Conservation (phyloP, 768 basidiomycete species). For the Pisolithus orientalis region DNA sequence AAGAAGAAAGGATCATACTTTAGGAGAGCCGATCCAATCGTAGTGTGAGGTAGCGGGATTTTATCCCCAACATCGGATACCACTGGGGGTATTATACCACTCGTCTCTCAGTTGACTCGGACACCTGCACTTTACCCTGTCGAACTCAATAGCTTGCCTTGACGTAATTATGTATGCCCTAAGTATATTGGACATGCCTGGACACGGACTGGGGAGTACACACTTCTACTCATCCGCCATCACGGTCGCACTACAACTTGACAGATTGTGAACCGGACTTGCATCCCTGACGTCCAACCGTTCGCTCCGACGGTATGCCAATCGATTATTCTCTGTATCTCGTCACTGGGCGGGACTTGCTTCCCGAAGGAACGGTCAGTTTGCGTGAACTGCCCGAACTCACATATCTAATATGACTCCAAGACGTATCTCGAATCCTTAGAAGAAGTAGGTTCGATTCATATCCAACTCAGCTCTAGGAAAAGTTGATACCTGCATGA, state of each 20-base stretch:
- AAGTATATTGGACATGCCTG: neutral
- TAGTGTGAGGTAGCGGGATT: neutral
- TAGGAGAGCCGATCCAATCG: neutral
- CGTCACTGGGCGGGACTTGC: conserved; percentile 74
- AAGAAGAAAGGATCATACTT: neutral
- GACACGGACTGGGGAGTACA: neutral
- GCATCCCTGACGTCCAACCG: too few species aligned
- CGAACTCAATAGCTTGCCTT: too few species aligned
- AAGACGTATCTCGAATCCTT: conserved; percentile 68
- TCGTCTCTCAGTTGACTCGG: too few species aligned
- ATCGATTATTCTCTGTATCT: conserved; percentile 76
- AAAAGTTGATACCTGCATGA: neutral
- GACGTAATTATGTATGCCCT: too few species aligned
- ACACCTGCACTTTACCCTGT: too few species aligned
- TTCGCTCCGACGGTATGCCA: neutral
- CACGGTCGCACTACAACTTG: neutral
- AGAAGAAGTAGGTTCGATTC: conserved; percentile 50
- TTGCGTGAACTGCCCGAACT: neutral
- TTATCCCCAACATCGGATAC: neutral
- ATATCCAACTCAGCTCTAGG: neutral
- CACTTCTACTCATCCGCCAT: neutral
- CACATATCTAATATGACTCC: conserved; percentile 3
- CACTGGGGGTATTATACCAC: neutral
- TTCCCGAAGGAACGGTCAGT: conserved; percentile 70
- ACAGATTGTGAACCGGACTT: too few species aligned